Percentiles rank a stretch among this genome's conserved stretches.
Evolutionary conservation across 1,284 basidiomycete genomes (phyloP).

Genomic region (Phylloporus sp.): DNA sequence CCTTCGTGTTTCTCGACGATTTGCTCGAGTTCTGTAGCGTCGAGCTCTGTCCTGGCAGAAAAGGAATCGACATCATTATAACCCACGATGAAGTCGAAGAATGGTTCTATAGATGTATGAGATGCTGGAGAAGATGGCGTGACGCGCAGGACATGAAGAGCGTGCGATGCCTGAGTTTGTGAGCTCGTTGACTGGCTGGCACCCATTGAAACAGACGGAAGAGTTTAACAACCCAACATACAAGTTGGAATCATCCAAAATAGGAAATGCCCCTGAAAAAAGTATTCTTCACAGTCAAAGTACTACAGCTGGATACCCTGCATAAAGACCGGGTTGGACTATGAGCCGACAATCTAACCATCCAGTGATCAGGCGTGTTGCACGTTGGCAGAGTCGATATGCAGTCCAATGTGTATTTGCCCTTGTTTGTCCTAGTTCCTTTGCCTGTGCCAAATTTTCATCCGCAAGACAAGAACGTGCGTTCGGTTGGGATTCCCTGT

Average conservation of each 20-base stretch:
- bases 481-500: conserved; percentile 38
- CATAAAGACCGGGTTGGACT: too few species aligned
- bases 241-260: not conserved
- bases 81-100: conserved; percentile 96
- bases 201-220: conserved; percentile 57
- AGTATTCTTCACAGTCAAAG: too few species aligned
- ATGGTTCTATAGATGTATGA: conserved; percentile 88
- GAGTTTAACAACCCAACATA: too few species aligned
- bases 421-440: conserved; percentile 31
- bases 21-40: conserved; percentile 77
- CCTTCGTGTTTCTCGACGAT: conserved; percentile 91
- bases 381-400: too few species aligned
- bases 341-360: too few species aligned
- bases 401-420: conserved; percentile 28
- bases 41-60: conserved; percentile 64
- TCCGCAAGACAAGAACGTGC: conserved; percentile 22
- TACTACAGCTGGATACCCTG: too few species aligned
- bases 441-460: conserved; percentile 40
- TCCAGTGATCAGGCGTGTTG: too few species aligned
- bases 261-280: not conserved
- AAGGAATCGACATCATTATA: conserved; percentile 75
- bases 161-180: conserved; percentile 62
- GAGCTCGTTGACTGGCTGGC: conserved; percentile 74
- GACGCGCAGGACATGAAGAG: conserved; percentile 86
- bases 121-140: conserved; percentile 89